Base-by-base conservation (phyloP, 352 stramenopile species). In the Globisporangium cylindrosporum region DNA sequence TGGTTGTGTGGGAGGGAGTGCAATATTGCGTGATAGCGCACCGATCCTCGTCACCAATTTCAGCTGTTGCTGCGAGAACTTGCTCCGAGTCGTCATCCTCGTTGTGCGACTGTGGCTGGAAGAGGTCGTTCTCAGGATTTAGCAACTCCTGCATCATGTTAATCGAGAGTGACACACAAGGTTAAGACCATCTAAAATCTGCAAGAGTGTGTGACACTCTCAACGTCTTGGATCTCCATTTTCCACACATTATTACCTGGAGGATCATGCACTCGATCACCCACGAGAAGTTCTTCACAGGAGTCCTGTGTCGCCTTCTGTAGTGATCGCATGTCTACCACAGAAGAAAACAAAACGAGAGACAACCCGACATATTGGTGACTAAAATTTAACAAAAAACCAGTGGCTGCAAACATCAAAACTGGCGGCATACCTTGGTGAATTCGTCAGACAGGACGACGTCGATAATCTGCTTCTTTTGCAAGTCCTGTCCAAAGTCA, bases 251-350 rank as follows among this genome's bases (percentile, higher is more conserved):
- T 32, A 10, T 38, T 77, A 94, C 86, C 79, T 92, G 83, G 29
- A 91, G 75, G 63, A 94, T 84, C 61, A 94, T 80, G 65, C 87
- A 94, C 63, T 94, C 87, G 3, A 83, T 91, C 15, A 92, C 80
- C 87, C 87, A 94, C 36, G 84, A 74, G 29, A 91, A 92, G n/a
- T 76, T 82, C 64, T 89, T 90, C 32, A 91, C 70, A 0, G 72
- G 69, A 8, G 84, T 54, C 4, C 70, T 58, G 36, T 78, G 73
- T 10, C 72, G 85, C 59, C 61, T 72, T 27, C 73, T 73, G 63
- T 86, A 87, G 22, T 81, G 81, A 32, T 83, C 73, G 55, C 83
- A 92, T 18, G 73, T 77, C 86, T 93, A 54, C 5, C 41, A 49
- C 41, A 49, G 6, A 20, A 49, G 15, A 49, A 46, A 15, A 14